Base-by-base conservation (phyloP, 768 basidiomycete genomes). In the Lactifluus subvellereus region DNA sequence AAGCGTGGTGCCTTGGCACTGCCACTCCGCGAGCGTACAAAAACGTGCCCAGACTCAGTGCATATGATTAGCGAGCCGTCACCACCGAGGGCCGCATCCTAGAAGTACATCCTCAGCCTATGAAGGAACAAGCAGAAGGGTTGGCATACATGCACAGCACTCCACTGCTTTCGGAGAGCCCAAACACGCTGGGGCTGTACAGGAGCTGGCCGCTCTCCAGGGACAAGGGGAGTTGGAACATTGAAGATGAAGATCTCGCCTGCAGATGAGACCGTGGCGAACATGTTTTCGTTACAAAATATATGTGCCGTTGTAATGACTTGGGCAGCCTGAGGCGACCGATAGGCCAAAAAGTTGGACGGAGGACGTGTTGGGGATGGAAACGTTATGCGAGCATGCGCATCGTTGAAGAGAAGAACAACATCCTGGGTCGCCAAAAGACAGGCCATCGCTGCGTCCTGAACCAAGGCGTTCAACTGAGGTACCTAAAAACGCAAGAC, bases 31-130 rank as follows among this genome's bases (percentile, higher is more conserved):
- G 85, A 80, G 27, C 94, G 88, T 27, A 95, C 80, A 70, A 89
- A 98, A 37, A 96, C 94, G 69, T 98, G 94, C 0, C 96, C 96
- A 4, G 96, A 95, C 65, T 89, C 85, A 1, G 96, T 98, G 75
- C 92, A 97, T 51, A 98, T 81, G 71, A 97, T 87, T 70, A 97
- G 83, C 16, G 88, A 84, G 4, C 94, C 92, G 66, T 97, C 94
- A 1, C 85, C 78, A 20, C 93, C 92, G 14, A 98, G 78, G 0
- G 93, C 94, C 9, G 96, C 89, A 68, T 98, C 96, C 86, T 89
- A 65, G 38, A n/a, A 54, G 9, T 40, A 66, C n/a, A 68, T 20
- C 18, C 5, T 42, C 30, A 49, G 40, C 45, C 6, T 35, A 33
- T 0, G 38, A 22, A 13, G 16, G 4, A 47, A 13, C 30, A 11